Percentiles rank a stretch among this genome's conserved stretches.
Conservation (phyloP, 129 eudicot genomes). For the Chrysanthemum lavandulifolium region DNA sequence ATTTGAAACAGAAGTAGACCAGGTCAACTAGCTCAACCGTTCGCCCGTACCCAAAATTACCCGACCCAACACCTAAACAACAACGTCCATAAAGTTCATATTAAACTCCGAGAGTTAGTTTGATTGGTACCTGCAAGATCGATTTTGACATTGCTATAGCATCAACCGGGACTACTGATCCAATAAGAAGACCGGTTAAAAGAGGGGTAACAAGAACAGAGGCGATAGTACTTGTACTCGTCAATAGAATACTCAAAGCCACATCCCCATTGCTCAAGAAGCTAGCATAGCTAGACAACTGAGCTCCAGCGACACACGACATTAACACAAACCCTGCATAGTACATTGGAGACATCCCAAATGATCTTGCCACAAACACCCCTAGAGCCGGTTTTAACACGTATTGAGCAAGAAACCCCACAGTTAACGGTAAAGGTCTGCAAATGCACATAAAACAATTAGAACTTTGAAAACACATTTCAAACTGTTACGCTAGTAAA, state of each 20-base stretch:
- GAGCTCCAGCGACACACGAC: conserved; percentile 97
- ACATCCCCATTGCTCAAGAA: conserved; percentile 95
- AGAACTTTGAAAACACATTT: background rate
- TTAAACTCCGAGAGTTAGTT: background rate
- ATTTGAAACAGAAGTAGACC: background rate
- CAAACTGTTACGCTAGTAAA: background rate
- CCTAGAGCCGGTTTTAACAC: conserved; percentile 74
- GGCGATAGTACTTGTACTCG: conserved; percentile 88
- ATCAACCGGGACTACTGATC: conserved; percentile 96
- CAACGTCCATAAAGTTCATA: background rate
- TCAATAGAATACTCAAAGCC: conserved; percentile 89
- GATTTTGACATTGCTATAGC: conserved; percentile 97
- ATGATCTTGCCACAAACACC: conserved; percentile 71
- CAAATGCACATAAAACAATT: conserved; percentile 19
- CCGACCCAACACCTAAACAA: background rate
- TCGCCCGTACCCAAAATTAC: background rate
- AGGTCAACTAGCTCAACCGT: background rate
- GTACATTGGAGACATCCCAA: conserved; percentile 74
- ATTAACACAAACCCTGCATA: conserved; percentile 85
- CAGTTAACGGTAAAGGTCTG: conserved; percentile 84
- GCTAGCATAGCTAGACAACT: conserved; percentile 94
- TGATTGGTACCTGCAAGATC: conserved; percentile 73
- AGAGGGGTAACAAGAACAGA: conserved; percentile 92
- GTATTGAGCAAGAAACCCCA: conserved; percentile 83
- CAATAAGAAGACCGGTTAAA: conserved; percentile 87